phyloP scores from a whole-genome alignment of 805 yeast species.

The Ogataea siamensis region DNA sequence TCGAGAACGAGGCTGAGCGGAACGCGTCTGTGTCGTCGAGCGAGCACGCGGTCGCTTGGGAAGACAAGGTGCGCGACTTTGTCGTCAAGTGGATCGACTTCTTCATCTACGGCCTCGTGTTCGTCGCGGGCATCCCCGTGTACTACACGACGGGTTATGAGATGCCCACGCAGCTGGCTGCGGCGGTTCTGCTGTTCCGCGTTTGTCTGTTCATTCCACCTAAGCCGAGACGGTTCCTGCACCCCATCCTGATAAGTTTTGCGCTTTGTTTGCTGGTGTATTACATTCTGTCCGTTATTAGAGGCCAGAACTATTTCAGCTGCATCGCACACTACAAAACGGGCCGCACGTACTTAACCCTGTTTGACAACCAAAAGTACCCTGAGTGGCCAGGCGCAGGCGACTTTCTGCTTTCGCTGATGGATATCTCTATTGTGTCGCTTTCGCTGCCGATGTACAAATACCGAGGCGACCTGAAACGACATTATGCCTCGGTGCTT shows the following conservation, averaged over 20 bases:
- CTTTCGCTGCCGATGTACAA: slow-evolving; percentile 76
- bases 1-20: too few species aligned
- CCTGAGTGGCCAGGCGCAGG: slow-evolving; percentile 75
- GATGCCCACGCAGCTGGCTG: slow-evolving; percentile 60
- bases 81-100: slow-evolving; percentile 51
- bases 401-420: slow-evolving; percentile 63
- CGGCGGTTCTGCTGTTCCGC: slow-evolving; percentile 57
- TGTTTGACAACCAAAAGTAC: slow-evolving; percentile 45
- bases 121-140: slow-evolving; percentile 56
- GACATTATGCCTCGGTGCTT: slow-evolving; percentile 55
- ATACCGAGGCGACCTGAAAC: slow-evolving; percentile 59
- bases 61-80: slow-evolving; percentile 22
- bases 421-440: slow-evolving; percentile 77
- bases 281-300: slow-evolving; percentile 58
- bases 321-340: slow-evolving; percentile 60
- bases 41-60: too few species aligned
- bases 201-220: slow-evolving; percentile 46
- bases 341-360: slow-evolving; percentile 60
- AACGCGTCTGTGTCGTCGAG: too few species aligned
- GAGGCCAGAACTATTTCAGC: slow-evolving; percentile 47
- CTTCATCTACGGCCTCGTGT: slow-evolving; percentile 45
- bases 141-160: slow-evolving; percentile 57
- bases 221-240: slow-evolving; percentile 50
- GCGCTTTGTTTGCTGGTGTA: slow-evolving; percentile 61
- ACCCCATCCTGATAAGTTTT: slow-evolving; percentile 71